Base-by-base conservation (phyloP, 192 early-diverging fungal species). In the Cetraspora pellucida region DNA sequence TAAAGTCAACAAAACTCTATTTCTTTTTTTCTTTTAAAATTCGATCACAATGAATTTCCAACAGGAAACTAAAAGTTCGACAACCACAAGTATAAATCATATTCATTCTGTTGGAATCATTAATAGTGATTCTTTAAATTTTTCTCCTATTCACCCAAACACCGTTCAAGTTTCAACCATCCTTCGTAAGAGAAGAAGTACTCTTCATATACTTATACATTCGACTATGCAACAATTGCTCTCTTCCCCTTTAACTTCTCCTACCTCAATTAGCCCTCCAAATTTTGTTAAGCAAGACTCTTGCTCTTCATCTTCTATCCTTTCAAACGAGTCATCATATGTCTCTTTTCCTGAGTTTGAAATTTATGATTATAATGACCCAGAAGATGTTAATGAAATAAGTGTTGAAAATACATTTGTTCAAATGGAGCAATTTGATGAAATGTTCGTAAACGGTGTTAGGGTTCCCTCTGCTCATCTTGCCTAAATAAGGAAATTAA, bases 311-410 rank as follows among this genome's bases (percentile, higher is more conserved):
- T 44, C 44, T 10, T 47, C 66, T 10, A 47, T 47, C 2, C 11
- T 14, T 16, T 68, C 66, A 19, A 43, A 23, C 21, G 66, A 68
- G 11, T 68, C 66, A 8, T 43, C 37, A 5, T 68, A 68, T 43
- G 30, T 68, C 21, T 68, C 66, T n/a, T 68, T 68, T 47, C 66
- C 66, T 10, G 66, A 68, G 10, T 68, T 46, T 68, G 66, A 68
- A 47, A 17, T 16, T 16, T 68, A 46, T 68, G 21, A 21, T 8
- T n/a, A 0, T 43, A 47, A 46, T 47, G 19, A 46, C 8, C 16
- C 10, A 10, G 25, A n/a, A 23, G 16, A 4, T 16, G 19, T 10
- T 21, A 23, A 23, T 60, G 25, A 23, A 59, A 23, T 10, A 60
- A 37, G 43, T 25, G 46, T 16, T 27, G 66, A 68, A 19, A 19